phyloP scores from a whole-genome alignment of 139 green algal genomes.

The Closterium sp. region DNA sequence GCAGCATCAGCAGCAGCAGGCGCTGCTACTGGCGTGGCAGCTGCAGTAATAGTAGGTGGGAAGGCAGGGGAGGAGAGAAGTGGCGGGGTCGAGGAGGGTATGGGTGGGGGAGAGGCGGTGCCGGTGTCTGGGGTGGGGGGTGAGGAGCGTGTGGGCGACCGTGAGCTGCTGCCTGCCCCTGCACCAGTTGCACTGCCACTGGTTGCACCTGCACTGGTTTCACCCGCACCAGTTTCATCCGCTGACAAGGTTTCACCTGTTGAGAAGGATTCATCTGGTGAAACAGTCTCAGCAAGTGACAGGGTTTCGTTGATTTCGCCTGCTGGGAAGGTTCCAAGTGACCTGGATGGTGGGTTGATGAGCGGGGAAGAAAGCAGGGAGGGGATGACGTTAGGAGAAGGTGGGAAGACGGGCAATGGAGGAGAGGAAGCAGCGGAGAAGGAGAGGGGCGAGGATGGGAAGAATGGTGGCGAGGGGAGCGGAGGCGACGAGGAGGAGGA shows the following conservation, averaged over 20 bases:
- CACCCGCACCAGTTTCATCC: background rate
- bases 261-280: background rate
- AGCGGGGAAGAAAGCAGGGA: too few species aligned
- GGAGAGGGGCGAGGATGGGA: background rate
- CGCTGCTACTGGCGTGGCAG: background rate
- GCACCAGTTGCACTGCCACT: background rate
- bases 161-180: background rate
- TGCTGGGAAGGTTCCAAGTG: background rate
- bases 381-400: background rate
- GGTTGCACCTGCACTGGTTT: background rate
- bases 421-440: background rate
- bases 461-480: background rate
- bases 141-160: background rate
- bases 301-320: background rate
- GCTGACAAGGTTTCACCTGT: background rate
- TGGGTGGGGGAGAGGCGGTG: background rate
- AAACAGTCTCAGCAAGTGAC: background rate
- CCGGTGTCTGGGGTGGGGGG: background rate
- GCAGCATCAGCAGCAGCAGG: background rate
- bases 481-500: slow-evolving; percentile 8
- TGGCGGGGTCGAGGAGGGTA: background rate
- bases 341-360: too few species aligned
- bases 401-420: too few species aligned
- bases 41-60: background rate
- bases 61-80: background rate